These are phyloP conservation scores for Erysimum cheiri DNA, from an alignment of 441 rosid species.

Conservation along the genomic window DNA sequence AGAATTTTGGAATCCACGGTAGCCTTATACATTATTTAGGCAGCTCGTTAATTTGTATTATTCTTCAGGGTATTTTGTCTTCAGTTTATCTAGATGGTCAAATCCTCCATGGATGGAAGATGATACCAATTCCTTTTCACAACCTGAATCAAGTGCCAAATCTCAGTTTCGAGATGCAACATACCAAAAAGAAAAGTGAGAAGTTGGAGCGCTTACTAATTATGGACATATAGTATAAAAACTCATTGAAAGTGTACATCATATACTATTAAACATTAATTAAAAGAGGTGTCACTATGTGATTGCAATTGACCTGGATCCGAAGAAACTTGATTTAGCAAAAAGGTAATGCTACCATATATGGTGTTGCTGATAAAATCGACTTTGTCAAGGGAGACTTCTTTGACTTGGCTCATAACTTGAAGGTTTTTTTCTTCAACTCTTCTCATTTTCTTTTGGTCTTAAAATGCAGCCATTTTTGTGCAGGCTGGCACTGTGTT, in stretches of 20 bases:
- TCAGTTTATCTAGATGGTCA: constrained; percentile 67
- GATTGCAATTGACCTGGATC: constrained; percentile 82
- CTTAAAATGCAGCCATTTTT: constrained; percentile 6
- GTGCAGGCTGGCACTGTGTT: constrained; percentile 82
- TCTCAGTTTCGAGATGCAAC: constrained; percentile 48
- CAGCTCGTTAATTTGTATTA: constrained; percentile 7
- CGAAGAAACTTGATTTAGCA: constrained; percentile 78
- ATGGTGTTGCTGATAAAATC: constrained; percentile 76
- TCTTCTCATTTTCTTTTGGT: constrained; percentile 1
- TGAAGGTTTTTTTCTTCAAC: constrained; percentile 60
- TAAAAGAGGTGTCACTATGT: constrained; percentile 66
- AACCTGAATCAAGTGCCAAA: constrained; percentile 62
- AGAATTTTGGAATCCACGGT: not conserved
- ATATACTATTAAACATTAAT: no score
- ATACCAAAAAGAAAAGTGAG: constrained; percentile 37
- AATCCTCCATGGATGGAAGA: constrained; percentile 77
- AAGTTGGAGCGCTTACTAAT: constrained; percentile 39
- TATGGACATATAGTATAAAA: no score
- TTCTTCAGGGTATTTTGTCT: constrained; percentile 79
- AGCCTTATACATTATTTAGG: constrained; percentile 12
- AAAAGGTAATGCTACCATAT: constrained; percentile 76
- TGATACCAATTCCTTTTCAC: constrained; percentile 73
- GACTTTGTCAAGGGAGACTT: constrained; percentile 84
- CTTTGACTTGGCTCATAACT: constrained; percentile 69
- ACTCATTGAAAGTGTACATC: no score